Evolutionary conservation across 805 yeast species (phyloP).

Genomic region (Ogataea philodendri): DNA sequence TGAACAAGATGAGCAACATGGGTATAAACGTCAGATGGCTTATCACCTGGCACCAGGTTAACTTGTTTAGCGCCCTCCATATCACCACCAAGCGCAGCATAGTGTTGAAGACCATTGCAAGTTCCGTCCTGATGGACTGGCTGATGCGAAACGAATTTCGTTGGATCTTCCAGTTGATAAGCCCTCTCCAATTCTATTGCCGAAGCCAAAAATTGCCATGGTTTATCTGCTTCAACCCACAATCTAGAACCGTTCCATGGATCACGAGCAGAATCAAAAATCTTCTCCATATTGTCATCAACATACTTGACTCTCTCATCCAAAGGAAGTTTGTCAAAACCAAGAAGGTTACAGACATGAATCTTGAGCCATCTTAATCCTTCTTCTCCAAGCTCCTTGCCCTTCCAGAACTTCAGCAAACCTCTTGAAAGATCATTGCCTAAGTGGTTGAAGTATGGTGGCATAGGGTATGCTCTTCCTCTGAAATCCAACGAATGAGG

Average conservation of each 20-base stretch:
- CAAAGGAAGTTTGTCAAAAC: conserved; percentile 70
- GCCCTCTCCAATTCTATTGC: conserved; percentile 68
- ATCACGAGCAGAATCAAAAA: conserved; percentile 56
- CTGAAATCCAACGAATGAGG: conserved; percentile 82
- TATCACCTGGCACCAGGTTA: conserved; percentile 64
- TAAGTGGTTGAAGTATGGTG: conserved; percentile 77
- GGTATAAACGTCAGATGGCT: conserved; percentile 75
- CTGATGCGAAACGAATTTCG: conserved; percentile 61
- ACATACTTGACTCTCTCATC: conserved; percentile 59
- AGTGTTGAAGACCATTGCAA: conserved; percentile 82
- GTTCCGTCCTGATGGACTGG: conserved; percentile 89
- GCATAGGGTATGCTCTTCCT: conserved; percentile 80
- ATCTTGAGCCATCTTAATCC: conserved; percentile 77
- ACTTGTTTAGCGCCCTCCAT: conserved; percentile 80
- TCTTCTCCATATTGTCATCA: conserved; percentile 53
- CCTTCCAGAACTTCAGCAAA: conserved; percentile 72
- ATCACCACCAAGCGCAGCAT: conserved; percentile 87
- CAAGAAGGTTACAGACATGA: conserved; percentile 70
- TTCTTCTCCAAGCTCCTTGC: conserved; percentile 58
- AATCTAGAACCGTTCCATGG: conserved; percentile 59
- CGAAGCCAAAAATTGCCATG: conserved; percentile 77
- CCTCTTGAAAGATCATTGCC: conserved; percentile 80
- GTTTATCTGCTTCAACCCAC: conserved; percentile 77
- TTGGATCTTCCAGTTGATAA: conserved; percentile 58
- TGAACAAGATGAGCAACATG: conserved; percentile 67